Evolutionary conservation across 805 yeast genomes (phyloP), one percentile per base, ranked within the genome.

Genomic region (Wickerhamomyces strasburgensis): DNA sequence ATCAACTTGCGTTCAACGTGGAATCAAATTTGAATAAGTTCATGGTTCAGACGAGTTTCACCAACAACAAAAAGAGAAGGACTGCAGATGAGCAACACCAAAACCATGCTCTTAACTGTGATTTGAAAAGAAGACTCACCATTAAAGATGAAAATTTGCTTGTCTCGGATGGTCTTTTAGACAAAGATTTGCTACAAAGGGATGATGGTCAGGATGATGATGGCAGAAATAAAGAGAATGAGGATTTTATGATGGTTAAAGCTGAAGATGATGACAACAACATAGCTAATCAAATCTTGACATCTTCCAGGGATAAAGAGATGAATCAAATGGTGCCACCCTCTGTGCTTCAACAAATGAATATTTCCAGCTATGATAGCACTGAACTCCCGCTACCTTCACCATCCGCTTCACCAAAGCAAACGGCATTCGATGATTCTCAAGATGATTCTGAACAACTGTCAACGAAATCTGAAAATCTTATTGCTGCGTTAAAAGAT

Each of bases 401-500:
- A 8, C 86, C 85, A 0, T 75, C 80, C 46, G 82, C 82, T 1
- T 74, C 79, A 2, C 81, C 80, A 1, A 64, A 62, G 4, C 78
- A 67, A 26, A 14, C 31, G 35, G 49, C 58, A 2, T 33, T 46
- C 8, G 56, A 50, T 17, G 57, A 37, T 21, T 15, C 19, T 10
- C 21, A 56, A 18, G 39, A 40, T 13, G 40, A 37, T 3, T 43
- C 33, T 14, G 39, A 38, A 39, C 32, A 37, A 15, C 35, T 39
- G 11, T 34, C 38, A 9, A 29, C 21, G 32, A 34, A 33, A 5
- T 33, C 51, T 0, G 16, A 31, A 1, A 34, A 34, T 1, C 35
- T 47, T 4, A 29, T 53, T 3, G 28, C 36, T 7, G 29, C 40
- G n/a, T 31, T 50, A 19, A 51, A 41, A 15, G 29, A 32, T 14